Evolutionary conservation across 148 eudicot genomes (phyloP).

Genomic region (Nyssa sinensis): DNA sequence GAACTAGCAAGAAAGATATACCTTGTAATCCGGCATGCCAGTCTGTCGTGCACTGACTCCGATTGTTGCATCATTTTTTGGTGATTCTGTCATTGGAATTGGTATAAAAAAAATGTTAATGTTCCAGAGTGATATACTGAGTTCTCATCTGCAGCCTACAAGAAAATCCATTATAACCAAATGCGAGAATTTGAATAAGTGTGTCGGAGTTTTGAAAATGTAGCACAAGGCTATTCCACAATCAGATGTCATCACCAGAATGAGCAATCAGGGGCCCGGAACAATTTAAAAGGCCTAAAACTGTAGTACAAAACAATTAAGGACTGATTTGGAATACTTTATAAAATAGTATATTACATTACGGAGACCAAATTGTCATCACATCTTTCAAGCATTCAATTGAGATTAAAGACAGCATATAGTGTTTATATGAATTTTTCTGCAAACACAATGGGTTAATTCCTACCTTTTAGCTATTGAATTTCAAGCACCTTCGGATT

Average conservation of each 20-base stretch:
- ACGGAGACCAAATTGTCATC: neutral
- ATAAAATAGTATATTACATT: too few relatives aligned
- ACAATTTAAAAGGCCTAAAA: neutral
- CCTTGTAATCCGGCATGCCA: conserved; percentile 49
- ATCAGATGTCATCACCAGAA: neutral
- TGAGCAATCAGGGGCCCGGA: neutral
- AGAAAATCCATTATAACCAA: neutral
- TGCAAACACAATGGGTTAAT: neutral
- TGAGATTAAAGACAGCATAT: neutral
- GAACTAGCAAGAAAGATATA: conserved; percentile 20
- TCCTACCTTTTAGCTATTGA: neutral
- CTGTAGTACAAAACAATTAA: neutral
- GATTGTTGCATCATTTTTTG: conserved; percentile 40
- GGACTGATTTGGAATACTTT: neutral
- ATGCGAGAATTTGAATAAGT: too few relatives aligned
- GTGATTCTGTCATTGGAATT: conserved; percentile 47
- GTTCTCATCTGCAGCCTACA: too few relatives aligned
- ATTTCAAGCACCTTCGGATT: neutral
- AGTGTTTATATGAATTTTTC: neutral
- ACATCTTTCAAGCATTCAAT: neutral
- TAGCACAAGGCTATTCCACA: too few relatives aligned
- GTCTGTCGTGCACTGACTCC: conserved; percentile 34
- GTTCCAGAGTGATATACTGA: neutral
- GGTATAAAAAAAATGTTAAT: conserved; percentile 2
- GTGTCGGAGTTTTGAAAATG: too few relatives aligned